Evolutionary conservation across 148 eudicot species (phyloP), one percentile per base, ranked within the genome.

Genomic region (Chenopodium suecicum): DNA sequence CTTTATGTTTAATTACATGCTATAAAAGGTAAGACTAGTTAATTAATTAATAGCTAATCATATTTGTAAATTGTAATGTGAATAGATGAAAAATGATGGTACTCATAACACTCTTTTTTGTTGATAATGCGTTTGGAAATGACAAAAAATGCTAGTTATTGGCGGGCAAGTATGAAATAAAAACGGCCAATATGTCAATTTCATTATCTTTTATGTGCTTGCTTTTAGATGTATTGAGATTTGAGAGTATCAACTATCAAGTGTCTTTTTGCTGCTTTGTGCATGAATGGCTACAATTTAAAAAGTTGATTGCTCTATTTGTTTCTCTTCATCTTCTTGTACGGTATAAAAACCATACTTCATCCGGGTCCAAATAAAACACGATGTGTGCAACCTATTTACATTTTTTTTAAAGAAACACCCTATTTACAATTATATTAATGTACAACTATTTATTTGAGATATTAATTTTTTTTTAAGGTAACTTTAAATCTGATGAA

Each of bases 201-300:
- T 76, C 68, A 20, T 58, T 9, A 32, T 34, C 78, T 60, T 76
- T 56, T 58, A 56, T 54, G 23, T 3, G 78, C 19, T 56, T 75
- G 20, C 47, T 75, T 75, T 56, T 54, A 65, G 23, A 75, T 75
- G 17, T 13, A 13, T 16, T 25, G n/a, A 7, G 64, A 50, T 5
- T 16, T 25, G n/a, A 7, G 64, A 50, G 64, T 50, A 75, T 54
- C 65, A 52, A 75, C 5, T 75, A 75, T 54, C 65, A 52, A 75
- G 8, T 75, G 63, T 25, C 78, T 56, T 54, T 37, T 75, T 75
- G 65, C 78, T 75, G 78, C 29, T 75, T 75, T 37, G 75, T 72
- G n/a, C 19, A 41, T 72, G n/a, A 7, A 41, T 72, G 75, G 75
- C 56, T 72, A 72, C 25, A 20, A 3, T 20, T 74, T 1, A 2